Base-by-base conservation (phyloP, 371 early-diverging fungal genomes). In the Mucor indicus region DNA sequence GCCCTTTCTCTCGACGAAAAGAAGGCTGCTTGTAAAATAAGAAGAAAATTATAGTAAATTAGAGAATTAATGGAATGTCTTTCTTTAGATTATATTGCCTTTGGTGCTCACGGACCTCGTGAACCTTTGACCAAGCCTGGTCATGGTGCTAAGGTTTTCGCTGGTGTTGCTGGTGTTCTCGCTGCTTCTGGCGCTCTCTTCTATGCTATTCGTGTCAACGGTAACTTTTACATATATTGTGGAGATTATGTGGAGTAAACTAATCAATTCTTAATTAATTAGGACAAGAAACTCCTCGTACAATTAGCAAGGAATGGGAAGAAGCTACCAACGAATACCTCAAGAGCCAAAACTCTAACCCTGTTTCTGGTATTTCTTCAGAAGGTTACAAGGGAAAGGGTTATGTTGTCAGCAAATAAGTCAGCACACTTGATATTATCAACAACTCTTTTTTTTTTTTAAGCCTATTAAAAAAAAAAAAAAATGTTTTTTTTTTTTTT, bases 31-130 rank as follows among this genome's bases (percentile, higher is more conserved):
- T 74, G 96, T 95, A 82, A 67, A 86, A 9, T 33, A 11, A 7
- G 29, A 27, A n/a, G n/a, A n/a, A n/a, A n/a, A n/a, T n/a, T n/a
- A n/a, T n/a, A n/a, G n/a, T n/a, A n/a, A n/a, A n/a, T n/a, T n/a
- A n/a, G n/a, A n/a, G n/a, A n/a, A n/a, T n/a, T n/a, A n/a, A 31
- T 43, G n/a, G 30, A 22, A 17, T 21, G 6, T 10, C 31, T 31
- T 22, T 30, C 15, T 3, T n/a, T 44, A 69, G 72, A 93, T 77
- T 96, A 85, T 72, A 86, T 96, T 60, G 92, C 96, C 38, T 98
- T 93, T 68, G 98, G 98, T 48, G 80, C 90, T 38, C 92, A 96
- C 77, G 94, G 91, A 67, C 87, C 89, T 49, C 92, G 98, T 62
- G 83, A 86, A 57, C 89, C 89, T 23, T 64, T 81, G 41, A 71